Evolutionary conservation across 2,329 filamentous ascomycete species (phyloP), one percentile per base, ranked within the genome.

Genomic region (Chaetoscypha palmicola): DNA sequence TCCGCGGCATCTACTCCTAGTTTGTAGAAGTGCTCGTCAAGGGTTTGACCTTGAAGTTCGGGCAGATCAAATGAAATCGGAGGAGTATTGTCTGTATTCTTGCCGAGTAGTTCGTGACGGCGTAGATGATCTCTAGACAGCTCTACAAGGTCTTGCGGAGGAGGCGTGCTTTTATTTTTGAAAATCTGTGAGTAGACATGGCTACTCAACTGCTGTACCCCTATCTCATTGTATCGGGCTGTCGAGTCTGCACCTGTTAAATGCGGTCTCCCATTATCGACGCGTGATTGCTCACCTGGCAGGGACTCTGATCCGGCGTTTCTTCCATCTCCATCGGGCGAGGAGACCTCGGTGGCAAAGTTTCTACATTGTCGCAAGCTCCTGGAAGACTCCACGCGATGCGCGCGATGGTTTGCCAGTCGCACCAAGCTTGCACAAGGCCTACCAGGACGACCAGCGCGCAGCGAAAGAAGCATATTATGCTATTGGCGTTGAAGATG

Each of bases 1-100:
- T 96, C 87, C 3, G 89, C 86, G 33, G 83, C 81, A 62, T 96
- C 88, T 62, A 83, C 73, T 19, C 91, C 94, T 8, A 98, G 75
- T 61, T 79, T 89, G 67, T 88, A 73, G 60, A 98, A 98, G 66
- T 98, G 94, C 62, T 97, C 90, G 62, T 98, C 92, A 9, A 98
- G 71, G 0, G 84, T 87, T 22, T 74, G 62, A 11, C 92, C 92
- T 48, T 89, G 83, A 1, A 98, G 72, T 1, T 71, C 65, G 0
- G 92, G 92, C 3, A 97, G 69, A 56, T 96, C 81, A 62, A 98
- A 95, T 9, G 79, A 85, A 58, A 98, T 82, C 1, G 92, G 87
- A 0, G 73, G 68, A 21, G 71, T 69, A 38, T 77, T 78, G 64
- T 94, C 89, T 57, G 85, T 88, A 52, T 89, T 94, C 71, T 95